Conservation (phyloP, 2,329 filamentous ascomycete genomes). For the Fusarium verrucosum region DNA sequence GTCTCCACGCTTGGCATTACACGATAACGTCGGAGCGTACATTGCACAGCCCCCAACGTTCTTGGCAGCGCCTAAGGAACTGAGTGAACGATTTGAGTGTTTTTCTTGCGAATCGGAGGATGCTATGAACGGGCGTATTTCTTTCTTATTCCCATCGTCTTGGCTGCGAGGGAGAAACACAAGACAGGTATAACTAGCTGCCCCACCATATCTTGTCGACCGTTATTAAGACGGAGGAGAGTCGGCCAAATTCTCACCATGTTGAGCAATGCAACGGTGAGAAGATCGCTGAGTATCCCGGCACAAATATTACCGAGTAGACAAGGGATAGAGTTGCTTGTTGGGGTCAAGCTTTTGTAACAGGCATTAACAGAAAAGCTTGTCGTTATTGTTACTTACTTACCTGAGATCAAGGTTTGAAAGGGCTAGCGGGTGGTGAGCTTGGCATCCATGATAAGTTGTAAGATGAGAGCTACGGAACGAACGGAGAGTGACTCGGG, state of each 20-base stretch:
- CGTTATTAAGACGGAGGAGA: too few relatives aligned
- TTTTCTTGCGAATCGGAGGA: neutral
- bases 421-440: neutral
- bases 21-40: slow-evolving; percentile 16
- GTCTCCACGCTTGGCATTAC: slow-evolving; percentile 35
- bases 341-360: slow-evolving; percentile 27
- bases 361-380: slow-evolving; percentile 23
- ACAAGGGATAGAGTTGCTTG: slow-evolving; percentile 9
- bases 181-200: too few relatives aligned
- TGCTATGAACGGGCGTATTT: neutral
- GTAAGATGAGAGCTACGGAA: neutral
- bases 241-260: slow-evolving; percentile 16
- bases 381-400: slow-evolving; percentile 4
- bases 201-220: too few relatives aligned
- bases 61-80: slow-evolving; percentile 8
- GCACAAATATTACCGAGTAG: slow-evolving; percentile 9
- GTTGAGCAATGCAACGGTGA: slow-evolving; percentile 11
- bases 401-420: neutral
- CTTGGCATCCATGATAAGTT: slow-evolving; percentile 17
- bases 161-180: too few relatives aligned
- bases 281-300: neutral
- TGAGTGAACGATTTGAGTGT: neutral
- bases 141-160: neutral
- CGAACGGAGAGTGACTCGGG: neutral
- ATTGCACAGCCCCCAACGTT: slow-evolving; percentile 26